Evolutionary conservation across 352 stramenopile species (phyloP).

Genomic region (Phytophthora melonis): DNA sequence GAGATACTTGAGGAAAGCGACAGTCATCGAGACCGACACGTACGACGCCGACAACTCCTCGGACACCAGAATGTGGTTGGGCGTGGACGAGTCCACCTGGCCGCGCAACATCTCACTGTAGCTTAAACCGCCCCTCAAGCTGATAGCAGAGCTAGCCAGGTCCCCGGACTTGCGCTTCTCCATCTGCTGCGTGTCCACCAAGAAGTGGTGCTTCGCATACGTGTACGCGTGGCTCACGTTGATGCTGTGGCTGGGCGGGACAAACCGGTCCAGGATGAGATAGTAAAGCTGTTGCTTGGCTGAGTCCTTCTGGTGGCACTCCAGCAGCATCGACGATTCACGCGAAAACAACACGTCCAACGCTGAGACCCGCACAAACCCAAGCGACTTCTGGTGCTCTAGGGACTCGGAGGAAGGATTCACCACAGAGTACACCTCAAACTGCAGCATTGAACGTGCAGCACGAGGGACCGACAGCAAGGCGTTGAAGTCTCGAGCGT

Average conservation of each 20-base stretch:
- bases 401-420: conserved; percentile 66
- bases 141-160: conserved; percentile 43
- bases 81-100: conserved; percentile 55
- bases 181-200: conserved; percentile 73
- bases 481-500: conserved; percentile 80
- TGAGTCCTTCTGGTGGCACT: conserved; percentile 57
- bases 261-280: conserved; percentile 79
- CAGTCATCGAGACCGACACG: conserved; percentile 82
- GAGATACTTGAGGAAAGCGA: conserved; percentile 82
- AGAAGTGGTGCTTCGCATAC: conserved; percentile 85
- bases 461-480: conserved; percentile 74
- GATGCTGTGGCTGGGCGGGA: conserved; percentile 63
- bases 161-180: conserved; percentile 58
- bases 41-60: conserved; percentile 87
- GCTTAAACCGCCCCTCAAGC: conserved; percentile 44
- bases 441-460: conserved; percentile 75
- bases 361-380: conserved; percentile 78
- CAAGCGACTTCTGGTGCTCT: conserved; percentile 71
- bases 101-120: conserved; percentile 76
- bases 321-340: conserved; percentile 77
- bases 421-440: conserved; percentile 79
- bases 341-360: conserved; percentile 79
- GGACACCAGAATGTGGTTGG: conserved; percentile 80
- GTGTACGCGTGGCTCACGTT: conserved; percentile 80
- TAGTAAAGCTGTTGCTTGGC: conserved; percentile 73